Percentiles rank a stretch among this genome's conserved stretches.
These are phyloP conservation scores for Candolleomyces aberdarensis DNA, from an alignment of 768 basidiomycete genomes.

Conservation along the genomic window DNA sequence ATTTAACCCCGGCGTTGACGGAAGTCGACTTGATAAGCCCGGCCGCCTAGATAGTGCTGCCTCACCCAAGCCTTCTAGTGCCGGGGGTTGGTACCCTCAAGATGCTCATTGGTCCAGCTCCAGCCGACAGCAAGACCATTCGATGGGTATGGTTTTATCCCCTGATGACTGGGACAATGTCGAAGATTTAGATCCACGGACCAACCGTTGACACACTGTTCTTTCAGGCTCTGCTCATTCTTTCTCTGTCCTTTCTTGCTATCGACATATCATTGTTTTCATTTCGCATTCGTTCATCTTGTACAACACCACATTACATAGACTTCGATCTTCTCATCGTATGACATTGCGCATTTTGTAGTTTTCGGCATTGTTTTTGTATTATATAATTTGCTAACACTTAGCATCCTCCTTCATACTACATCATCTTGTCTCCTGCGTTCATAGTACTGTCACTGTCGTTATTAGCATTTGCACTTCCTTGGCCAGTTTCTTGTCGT, in stretches of 20 bases:
- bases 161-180: not conserved
- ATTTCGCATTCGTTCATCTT: slow-evolving; percentile 1
- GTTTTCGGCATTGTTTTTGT: not conserved
- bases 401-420: not conserved
- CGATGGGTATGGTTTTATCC: slow-evolving; percentile 1
- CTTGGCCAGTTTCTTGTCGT: no score
- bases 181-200: not conserved
- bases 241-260: not conserved
- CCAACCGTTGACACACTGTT: not conserved
- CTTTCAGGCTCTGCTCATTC: not conserved
- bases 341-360: not conserved
- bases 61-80: not conserved
- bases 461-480: no score
- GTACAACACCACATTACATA: not conserved
- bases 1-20: slow-evolving; percentile 6
- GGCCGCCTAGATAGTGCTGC: not conserved
- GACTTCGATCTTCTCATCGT: not conserved
- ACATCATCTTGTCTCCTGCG: not conserved
- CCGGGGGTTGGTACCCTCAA: not conserved
- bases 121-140: not conserved
- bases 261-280: not conserved
- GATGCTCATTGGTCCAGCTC: not conserved
- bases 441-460: not conserved
- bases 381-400: slow-evolving; percentile 4
- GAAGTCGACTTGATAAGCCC: not conserved